Evolutionary conservation across 331 rosid genomes (phyloP), one percentile per base, ranked within the genome.

Genomic region (Pyracantha coccinea): DNA sequence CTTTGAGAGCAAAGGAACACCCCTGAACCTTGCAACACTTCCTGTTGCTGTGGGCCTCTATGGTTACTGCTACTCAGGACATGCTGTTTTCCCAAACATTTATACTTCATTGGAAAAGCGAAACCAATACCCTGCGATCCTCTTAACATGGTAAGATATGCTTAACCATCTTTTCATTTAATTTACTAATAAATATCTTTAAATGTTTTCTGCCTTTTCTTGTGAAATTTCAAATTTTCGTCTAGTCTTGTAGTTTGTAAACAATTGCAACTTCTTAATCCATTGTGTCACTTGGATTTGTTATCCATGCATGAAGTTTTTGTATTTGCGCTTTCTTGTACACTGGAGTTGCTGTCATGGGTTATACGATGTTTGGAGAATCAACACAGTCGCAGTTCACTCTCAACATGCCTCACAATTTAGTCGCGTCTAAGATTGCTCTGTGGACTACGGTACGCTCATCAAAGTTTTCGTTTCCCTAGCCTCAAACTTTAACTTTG

Each of bases 1-100:
- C 61, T 87, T 91, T 76, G 80, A 87, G 24, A 82, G 77, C 79
- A 84, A 84, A 57, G 99, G 96, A 63, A 88, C 96, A 6, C 71
- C 92, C 21, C 83, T 94, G 76, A 91, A 91, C 81, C 87, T 92
- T 33, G 77, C 83, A 73, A 86, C 91, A 53, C 83, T 94, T 75
- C 96, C 99, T 62, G 97, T 94, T 73, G 96, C 97, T 35, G 27
- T 94, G 41, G 99, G 99, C 71, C 92, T 94, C 59, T 94, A 91
- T 19, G 99, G 99, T 38, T 94, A 87, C 85, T 91, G 99, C 88
- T 94, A 88, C 80, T 91, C 99, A 8, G 99, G 99, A 68, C 99
- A 94, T 61, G 96, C 96, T 9, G 99, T 94, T 35, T 90, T 94
- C 83, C 99, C 99, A 13, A 94, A 94, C 81, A 94, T 94, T 72